Base-by-base conservation (phyloP, 2,329 filamentous ascomycete species). In the Penicillium hordei region DNA sequence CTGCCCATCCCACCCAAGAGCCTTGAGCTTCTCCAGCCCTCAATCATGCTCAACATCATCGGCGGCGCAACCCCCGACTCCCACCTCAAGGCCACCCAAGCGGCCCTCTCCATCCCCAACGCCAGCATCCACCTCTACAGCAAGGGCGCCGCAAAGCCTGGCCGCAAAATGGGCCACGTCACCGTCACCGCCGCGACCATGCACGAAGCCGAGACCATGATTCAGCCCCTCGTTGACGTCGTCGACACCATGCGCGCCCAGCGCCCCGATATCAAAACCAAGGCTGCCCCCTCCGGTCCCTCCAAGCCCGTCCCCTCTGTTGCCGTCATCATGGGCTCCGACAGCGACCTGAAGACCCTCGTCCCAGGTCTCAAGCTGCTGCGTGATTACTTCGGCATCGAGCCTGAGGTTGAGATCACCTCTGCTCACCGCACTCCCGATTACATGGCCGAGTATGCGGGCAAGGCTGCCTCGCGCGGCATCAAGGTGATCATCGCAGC, bases 121-220 rank as follows among this genome's bases (percentile, higher is more conserved):
- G 85, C 83, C 38, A 83, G 80, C 52, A 82, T 97, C 12, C 93
- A 99, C 70, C 85, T 97, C 46, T 99, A 99, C 77, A 93, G 93
- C 69, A 97, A 97, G 77, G 85, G 84, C 12, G 86, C 85, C 46
- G 89, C 92, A 27, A 90, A 92, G 67, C 91, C 90, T 5, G 89
- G 91, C 34, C 88, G 94, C 45, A 99, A 97, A 76, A 97, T 97
- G 79, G 93, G 93, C 12, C 94, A 99, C 74, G 86, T 99, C 65
- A 97, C 93, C 0, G 78, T 96, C 38, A 89, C 90, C 1, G 87
- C 86, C 1, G 80, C 83, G 13, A 86, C 84, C 0, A 86, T 93
- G 70, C 78, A 83, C 38, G 82, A 87, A 66, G 86, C 89, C n/a
- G 85, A 89, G 70, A 79, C 82, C 17, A 82, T 87, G 15, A 84